Base-by-base conservation (phyloP, 805 yeast genomes). In the Starmerella floris region DNA sequence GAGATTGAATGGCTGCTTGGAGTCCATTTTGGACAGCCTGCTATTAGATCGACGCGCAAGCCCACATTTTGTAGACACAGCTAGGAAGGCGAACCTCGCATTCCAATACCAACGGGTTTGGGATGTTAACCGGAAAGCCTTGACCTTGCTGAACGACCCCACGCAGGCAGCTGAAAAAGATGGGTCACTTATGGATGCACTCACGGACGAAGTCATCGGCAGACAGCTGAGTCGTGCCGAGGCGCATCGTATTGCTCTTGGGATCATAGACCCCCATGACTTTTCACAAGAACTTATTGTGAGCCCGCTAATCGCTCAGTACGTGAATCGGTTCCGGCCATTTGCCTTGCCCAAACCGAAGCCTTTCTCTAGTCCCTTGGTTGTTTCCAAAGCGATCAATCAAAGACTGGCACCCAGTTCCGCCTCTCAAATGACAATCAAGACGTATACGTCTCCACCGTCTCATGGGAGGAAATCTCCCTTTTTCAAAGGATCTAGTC, bases 81-180 rank as follows among this genome's bases (percentile, higher is more conserved):
- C 76, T 40, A 56, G 63, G 26, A 64, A 67, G 37, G 97, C 98
- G 0, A 70, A 73, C 46, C 65, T 77, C 33, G 88, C 96, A 11
- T 91, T 91, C 58, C 77, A 72, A 55, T 81, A 67, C 58, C 96
- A 85, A 58, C 70, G 94, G 48, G 96, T 91, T 1, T 88, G 75
- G 61, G 74, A 87, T 57, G 94, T 95, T 0, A 39, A 59, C 2
- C 47, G 56, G 16, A 35, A 41, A 30, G 21, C 16, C 2, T 5
- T 49, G 20, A 39, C 36, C 5, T 25, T 35, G 16, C 64, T 88
- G 50, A 74, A 73, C 51, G 72, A 37, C 17, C 27, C 27, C 5
- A n/a, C 30, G 6, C 31, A 36, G 5, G 27, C 19, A 21, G 23
- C 5, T 13, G 44, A 36, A 23, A 13, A 20, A 15, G 30, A 4